Evolutionary conservation across 768 basidiomycete genomes (phyloP).

Genomic region (Amylocystis lapponica): DNA sequence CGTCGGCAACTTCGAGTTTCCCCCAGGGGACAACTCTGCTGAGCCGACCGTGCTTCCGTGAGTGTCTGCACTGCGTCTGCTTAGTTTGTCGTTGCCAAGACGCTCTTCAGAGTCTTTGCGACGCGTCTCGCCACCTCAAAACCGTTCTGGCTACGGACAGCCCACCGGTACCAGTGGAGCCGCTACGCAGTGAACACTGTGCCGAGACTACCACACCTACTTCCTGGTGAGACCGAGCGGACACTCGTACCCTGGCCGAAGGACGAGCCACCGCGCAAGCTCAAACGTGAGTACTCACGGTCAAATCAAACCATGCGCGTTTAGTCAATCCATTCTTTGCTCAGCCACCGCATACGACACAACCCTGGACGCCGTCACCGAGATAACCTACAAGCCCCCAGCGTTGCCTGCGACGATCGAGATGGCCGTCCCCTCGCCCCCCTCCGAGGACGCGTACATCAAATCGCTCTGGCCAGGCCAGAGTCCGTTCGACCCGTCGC

Average conservation of each 20-base stretch:
- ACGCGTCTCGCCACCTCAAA: constrained; percentile 57
- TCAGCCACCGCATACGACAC: constrained; percentile 66
- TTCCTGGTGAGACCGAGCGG: constrained; percentile 23
- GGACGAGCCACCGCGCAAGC: constrained; percentile 28
- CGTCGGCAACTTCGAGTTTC: constrained; percentile 60
- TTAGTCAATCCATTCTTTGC: neutral
- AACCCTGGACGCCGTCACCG: constrained; percentile 47
- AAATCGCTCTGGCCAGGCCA: constrained; percentile 41
- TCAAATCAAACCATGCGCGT: neutral
- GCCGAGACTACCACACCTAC: constrained; percentile 46
- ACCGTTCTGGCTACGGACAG: constrained; percentile 52
- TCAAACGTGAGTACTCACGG: constrained; percentile 35
- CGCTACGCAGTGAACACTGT: constrained; percentile 63
- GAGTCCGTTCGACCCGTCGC: constrained; percentile 40
- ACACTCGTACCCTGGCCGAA: constrained; percentile 70
- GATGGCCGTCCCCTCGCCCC: constrained; percentile 23
- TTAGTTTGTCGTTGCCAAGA: neutral
- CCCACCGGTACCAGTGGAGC: constrained; percentile 63
- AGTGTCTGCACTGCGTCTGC: constrained; percentile 5
- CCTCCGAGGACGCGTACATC: constrained; percentile 46
- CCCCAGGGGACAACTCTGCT: constrained; percentile 27
- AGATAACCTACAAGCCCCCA: constrained; percentile 69
- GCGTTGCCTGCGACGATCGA: constrained; percentile 29
- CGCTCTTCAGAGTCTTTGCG: constrained; percentile 62
- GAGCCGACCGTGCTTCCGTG: constrained; percentile 24